Percentiles rank a stretch among this genome's conserved stretches.
phyloP scores from a whole-genome alignment of 1,139 yeast genomes.

The Petasospora fabianii region DNA sequence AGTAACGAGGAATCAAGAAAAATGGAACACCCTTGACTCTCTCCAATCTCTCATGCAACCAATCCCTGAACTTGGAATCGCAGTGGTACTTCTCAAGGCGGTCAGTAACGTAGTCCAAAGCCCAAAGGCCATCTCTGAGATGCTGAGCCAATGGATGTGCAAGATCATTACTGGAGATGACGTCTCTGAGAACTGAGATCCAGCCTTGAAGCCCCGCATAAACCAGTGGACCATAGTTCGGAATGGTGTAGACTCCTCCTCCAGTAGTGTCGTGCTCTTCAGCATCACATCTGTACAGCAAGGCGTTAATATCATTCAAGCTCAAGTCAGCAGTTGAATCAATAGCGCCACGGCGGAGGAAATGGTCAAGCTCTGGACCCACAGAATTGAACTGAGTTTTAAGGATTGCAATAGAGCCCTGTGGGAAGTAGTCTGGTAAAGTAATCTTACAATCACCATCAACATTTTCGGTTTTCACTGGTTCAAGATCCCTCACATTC shows the following conservation, averaged over 20 bases:
- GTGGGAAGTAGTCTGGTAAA: conserved; percentile 64
- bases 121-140: conserved; percentile 84
- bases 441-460: conserved; percentile 47
- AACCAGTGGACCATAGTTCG: conserved; percentile 65
- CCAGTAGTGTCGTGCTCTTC: conserved; percentile 83
- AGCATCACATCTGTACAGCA: conserved; percentile 74
- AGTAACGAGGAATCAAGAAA: conserved; percentile 81
- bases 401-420: conserved; percentile 86
- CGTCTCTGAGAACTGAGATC: conserved; percentile 62
- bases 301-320: conserved; percentile 68
- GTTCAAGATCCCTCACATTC: conserved; percentile 48
- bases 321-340: conserved; percentile 62
- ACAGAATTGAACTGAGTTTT: conserved; percentile 59
- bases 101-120: conserved; percentile 68
- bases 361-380: conserved; percentile 59
- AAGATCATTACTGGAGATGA: conserved; percentile 67
- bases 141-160: conserved; percentile 84
- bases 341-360: conserved; percentile 67
- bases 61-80: conserved; percentile 51
- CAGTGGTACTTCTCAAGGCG: conserved; percentile 62
- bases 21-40: conserved; percentile 67
- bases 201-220: conserved; percentile 96
- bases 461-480: conserved; percentile 45
- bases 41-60: conserved; percentile 69
- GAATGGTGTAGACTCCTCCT: conserved; percentile 78